Conservation (phyloP, 2,329 filamentous ascomycete genomes). For the Xylaria sp. region DNA sequence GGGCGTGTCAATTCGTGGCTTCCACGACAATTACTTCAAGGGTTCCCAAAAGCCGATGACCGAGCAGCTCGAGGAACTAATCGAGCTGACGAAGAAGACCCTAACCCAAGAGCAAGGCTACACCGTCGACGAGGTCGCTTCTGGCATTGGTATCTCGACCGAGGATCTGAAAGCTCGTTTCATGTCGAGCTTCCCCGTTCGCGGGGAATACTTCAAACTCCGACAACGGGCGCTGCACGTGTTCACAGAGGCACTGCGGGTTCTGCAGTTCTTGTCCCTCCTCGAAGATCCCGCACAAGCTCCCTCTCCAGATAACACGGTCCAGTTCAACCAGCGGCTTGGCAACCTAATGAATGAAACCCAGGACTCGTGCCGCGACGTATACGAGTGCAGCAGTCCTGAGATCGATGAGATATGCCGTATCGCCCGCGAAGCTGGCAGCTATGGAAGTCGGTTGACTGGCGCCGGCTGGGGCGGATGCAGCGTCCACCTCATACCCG, state of each 20-base stretch:
- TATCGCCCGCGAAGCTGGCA: constrained; percentile 80
- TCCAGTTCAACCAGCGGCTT: constrained; percentile 72
- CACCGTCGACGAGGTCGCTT: constrained; percentile 84
- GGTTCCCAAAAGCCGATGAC: constrained; percentile 61
- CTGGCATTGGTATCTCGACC: constrained; percentile 74
- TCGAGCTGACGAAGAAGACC: constrained; percentile 75
- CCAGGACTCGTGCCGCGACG: constrained; percentile 84
- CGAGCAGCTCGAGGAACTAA: constrained; percentile 78
- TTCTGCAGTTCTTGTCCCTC: constrained; percentile 82
- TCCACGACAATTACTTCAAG: constrained; percentile 85
- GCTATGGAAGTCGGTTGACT: constrained; percentile 86
- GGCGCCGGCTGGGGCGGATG: constrained; percentile 98
- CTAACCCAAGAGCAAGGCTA: constrained; percentile 85
- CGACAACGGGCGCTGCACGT: constrained; percentile 90
- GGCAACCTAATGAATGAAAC: constrained; percentile 90
- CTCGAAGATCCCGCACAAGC: constrained; percentile 66
- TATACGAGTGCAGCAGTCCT: constrained; percentile 91
- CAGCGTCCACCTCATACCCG: constrained; percentile 90
- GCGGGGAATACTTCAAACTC: constrained; percentile 87
- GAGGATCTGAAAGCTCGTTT: constrained; percentile 79
- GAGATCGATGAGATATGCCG: constrained; percentile 91
- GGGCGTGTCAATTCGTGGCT: constrained; percentile 83
- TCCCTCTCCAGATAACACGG: constrained; percentile 63
- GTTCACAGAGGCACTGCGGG: constrained; percentile 87
- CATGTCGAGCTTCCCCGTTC: constrained; percentile 88